phyloP scores from a whole-genome alignment of 331 rosid genomes.

The Arachis monticola region DNA sequence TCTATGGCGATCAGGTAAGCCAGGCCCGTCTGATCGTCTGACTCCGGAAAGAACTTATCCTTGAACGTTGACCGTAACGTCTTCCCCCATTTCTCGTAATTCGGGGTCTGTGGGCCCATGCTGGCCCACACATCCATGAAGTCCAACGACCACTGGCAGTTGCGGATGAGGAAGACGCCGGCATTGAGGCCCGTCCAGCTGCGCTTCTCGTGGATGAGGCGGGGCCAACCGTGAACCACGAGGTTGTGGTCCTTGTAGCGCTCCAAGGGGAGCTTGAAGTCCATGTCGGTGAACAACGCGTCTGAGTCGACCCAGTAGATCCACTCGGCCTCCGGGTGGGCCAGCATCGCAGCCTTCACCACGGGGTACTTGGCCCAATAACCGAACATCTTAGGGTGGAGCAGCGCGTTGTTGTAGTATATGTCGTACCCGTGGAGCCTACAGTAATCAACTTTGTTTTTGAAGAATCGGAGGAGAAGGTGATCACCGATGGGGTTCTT shows the following conservation, averaged over 20 bases:
- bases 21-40: constrained; percentile 93
- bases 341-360: constrained; percentile 80
- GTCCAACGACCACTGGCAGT: constrained; percentile 88
- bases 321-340: constrained; percentile 97
- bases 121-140: constrained; percentile 75
- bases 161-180: constrained; percentile 81
- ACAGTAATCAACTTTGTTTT: constrained; percentile 83
- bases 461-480: constrained; percentile 65
- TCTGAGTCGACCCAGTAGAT: constrained; percentile 98
- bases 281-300: constrained; percentile 91
- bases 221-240: constrained; percentile 85
- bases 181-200: constrained; percentile 98
- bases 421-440: constrained; percentile 74
- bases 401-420: constrained; percentile 70
- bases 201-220: constrained; percentile 54
- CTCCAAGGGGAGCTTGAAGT: constrained; percentile 64
- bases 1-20: constrained; percentile 66
- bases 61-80: constrained; percentile 55
- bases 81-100: constrained; percentile 74
- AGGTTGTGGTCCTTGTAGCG: constrained; percentile 72
- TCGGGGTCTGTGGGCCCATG: constrained; percentile 82
- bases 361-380: constrained; percentile 92
- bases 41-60: constrained; percentile 85
- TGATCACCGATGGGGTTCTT: constrained; percentile 80
- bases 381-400: constrained; percentile 66